phyloP scores from a whole-genome alignment of 176 grass and related monocot species.

The Eragrostis nindensis region DNA sequence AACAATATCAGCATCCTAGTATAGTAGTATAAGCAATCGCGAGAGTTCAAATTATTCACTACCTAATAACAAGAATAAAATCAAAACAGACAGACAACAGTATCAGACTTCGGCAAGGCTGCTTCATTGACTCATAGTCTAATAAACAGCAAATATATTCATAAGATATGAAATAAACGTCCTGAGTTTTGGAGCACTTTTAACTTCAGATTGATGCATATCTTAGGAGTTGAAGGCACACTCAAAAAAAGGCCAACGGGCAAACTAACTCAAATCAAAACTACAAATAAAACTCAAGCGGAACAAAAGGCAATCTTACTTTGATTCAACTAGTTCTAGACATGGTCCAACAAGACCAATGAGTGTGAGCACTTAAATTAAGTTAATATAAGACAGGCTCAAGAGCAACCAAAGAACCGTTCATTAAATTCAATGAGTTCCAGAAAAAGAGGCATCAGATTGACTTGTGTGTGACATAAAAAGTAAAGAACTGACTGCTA shows the following conservation, averaged over 20 bases:
- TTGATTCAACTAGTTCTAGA: background rate
- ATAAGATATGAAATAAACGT: background rate
- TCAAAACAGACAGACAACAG: constrained; percentile 13
- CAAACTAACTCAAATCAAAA: background rate
- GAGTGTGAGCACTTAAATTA: background rate
- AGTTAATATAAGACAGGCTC: background rate
- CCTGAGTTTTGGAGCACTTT: background rate
- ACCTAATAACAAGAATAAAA: constrained; percentile 4
- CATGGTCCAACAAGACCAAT: background rate
- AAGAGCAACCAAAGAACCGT: background rate
- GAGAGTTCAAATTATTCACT: background rate
- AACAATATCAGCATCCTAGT: constrained; percentile 28
- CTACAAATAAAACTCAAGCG: background rate
- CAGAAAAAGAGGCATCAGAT: background rate
- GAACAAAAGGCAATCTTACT: background rate
- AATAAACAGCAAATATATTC: background rate
- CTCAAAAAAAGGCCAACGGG: constrained; percentile 6
- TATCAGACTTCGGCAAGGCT: background rate
- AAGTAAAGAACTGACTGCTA: background rate
- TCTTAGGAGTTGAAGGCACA: constrained; percentile 1
- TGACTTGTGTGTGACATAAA: background rate
- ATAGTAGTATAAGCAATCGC: constrained; percentile 20
- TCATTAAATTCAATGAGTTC: background rate
- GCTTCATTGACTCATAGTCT: background rate
- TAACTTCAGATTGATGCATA: constrained; percentile 8